Evolutionary conservation across 352 stramenopile genomes (phyloP), one percentile per base, ranked within the genome.

Genomic region (Phytophthora nicotianae): DNA sequence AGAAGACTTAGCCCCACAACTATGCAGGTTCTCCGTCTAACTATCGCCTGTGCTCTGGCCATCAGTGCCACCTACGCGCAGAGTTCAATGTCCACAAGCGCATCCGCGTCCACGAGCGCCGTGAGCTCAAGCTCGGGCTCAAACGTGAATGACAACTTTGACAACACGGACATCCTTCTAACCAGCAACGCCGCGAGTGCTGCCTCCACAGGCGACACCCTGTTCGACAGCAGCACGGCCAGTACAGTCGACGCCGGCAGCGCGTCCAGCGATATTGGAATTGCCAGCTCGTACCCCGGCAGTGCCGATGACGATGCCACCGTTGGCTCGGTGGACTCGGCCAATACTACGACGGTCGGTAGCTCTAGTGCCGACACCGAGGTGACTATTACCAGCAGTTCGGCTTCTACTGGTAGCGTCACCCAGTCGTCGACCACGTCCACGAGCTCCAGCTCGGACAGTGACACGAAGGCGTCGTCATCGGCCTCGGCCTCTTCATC

Each of bases 301-400:
- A 70, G 62, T 40, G 48, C 51, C 46, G 16, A 51, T 21, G 33
- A 62, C 54, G 24, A 65, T 43, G 48, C 47, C 21, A 74, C 62
- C 17, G 55, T 90, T 14, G 80, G 76, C 4, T 75, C 86, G 26
- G 33, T 46, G 32, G 65, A 64, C 20, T 52, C 68, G 9, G 58
- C 54, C 19, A 69, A 62, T 21, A 45, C 17, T 21, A 58, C 60
- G 21, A 50, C 38, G 14, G 35, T 65, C 49, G 59, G 51, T 8
- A 68, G 26, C 50, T 27, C 67, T 21, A 52, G 60, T 27, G 58
- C 23, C 16, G 48, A 60, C 56, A 35, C 20, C 1, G 62, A 71
- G n/a, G 56, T 54, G 43, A 65, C 66, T n/a, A 43, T 63, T 45
- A 42, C 63, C 47, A 66, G 64, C 32, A 47, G 50, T 4, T 60